Conservation (phyloP, 345 rosid species). For the Mallotus nudiflorus region DNA sequence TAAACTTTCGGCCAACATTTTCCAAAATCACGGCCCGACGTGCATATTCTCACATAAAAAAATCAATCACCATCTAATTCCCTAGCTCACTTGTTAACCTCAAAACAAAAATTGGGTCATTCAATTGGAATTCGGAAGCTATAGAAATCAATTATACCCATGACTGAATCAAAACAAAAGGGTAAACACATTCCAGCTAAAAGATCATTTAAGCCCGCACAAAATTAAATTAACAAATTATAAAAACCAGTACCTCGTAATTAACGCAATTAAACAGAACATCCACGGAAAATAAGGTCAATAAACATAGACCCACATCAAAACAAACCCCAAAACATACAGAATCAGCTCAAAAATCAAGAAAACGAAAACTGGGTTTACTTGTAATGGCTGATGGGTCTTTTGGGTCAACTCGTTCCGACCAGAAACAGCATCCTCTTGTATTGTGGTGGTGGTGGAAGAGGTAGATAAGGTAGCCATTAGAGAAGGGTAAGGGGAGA, state of each 20-base stretch:
- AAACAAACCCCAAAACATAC: no score
- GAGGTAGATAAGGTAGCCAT: conserved; percentile 39
- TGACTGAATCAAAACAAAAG: not conserved
- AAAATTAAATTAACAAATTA: not conserved
- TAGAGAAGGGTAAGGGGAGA: conserved; percentile 17
- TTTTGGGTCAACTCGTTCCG: conserved; percentile 29
- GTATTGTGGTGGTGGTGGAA: conserved; percentile 26
- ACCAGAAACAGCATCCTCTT: conserved; percentile 21
- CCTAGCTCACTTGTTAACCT: not conserved
- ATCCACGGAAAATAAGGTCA: not conserved
- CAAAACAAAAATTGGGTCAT: not conserved
- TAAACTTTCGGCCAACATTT: not conserved
- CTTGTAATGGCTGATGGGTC: conserved; percentile 39
- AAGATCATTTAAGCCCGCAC: no score
- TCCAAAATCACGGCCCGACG: not conserved
- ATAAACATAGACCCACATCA: not conserved
- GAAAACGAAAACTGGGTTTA: conserved; percentile 11
- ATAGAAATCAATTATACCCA: not conserved
- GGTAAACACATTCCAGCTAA: not conserved
- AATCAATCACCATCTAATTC: not conserved
- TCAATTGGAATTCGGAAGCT: not conserved
- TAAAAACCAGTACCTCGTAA: not conserved
- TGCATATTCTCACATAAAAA: not conserved
- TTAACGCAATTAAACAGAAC: not conserved
- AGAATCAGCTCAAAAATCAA: not conserved